Evolutionary conservation across 2,329 filamentous ascomycete genomes (phyloP).

Genomic region (Pestalotiopsis sp.): DNA sequence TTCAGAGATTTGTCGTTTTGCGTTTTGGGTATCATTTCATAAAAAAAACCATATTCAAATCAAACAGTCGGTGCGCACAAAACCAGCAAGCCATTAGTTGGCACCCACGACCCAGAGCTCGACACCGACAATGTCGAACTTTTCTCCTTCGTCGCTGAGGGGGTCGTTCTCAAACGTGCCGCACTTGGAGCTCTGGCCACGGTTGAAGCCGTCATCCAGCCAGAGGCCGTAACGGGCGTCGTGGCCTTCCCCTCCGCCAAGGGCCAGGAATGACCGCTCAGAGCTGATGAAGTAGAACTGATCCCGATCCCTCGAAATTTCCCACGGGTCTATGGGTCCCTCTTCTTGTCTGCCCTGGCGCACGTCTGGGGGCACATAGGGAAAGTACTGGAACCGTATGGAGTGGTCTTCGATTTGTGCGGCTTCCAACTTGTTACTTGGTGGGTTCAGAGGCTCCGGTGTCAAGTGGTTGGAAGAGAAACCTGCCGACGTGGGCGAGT

Average conservation of each 20-base stretch:
- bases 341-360: background rate
- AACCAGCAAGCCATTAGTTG: background rate
- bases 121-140: constrained; percentile 87
- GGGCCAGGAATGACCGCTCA: constrained; percentile 71
- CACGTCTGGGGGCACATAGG: constrained; percentile 52
- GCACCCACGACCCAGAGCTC: constrained; percentile 89
- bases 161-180: constrained; percentile 95
- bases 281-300: constrained; percentile 82
- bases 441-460: constrained; percentile 26
- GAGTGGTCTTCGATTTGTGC: constrained; percentile 49
- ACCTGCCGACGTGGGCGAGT: constrained; percentile 22
- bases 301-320: background rate
- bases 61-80: background rate
- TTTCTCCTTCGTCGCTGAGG: constrained; percentile 86
- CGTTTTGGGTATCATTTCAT: constrained; percentile 1
- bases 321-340: background rate
- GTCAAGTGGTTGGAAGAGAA: constrained; percentile 28
- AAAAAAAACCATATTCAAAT: background rate
- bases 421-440: constrained; percentile 22
- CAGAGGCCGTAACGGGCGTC: constrained; percentile 92
- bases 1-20: background rate
- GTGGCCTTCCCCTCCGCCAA: constrained; percentile 67
- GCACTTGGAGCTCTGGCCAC: constrained; percentile 80
- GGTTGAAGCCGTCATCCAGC: constrained; percentile 83
- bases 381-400: constrained; percentile 95